phyloP scores from a whole-genome alignment of 2,329 filamentous ascomycete species.

The Aspergillus pseudoviridinutans region DNA sequence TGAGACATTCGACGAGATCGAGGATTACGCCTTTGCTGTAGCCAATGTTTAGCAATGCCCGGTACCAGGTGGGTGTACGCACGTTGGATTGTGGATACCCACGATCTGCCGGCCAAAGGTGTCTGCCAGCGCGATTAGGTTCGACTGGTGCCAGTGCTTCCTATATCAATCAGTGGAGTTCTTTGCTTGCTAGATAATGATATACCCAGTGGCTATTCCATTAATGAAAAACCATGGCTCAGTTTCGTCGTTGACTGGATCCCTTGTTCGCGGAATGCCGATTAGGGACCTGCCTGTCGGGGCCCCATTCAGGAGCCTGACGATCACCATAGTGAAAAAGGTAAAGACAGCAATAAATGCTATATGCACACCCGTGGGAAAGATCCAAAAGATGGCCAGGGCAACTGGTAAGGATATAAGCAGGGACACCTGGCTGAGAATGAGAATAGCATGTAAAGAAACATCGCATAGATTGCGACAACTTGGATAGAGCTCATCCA shows the following conservation, averaged over 20 bases:
- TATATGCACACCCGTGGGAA: background rate
- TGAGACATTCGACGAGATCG: constrained; percentile 2
- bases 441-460: background rate
- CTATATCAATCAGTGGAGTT: background rate
- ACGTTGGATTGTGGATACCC: constrained; percentile 5
- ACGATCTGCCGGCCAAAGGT: constrained; percentile 2
- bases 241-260: background rate
- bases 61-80: background rate
- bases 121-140: background rate
- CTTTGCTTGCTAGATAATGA: too few relatives aligned
- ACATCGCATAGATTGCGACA: background rate
- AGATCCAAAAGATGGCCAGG: background rate
- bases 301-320: background rate
- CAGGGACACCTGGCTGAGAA: background rate
- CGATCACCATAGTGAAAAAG: background rate
- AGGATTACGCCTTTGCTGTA: constrained; percentile 3
- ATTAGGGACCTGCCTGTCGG: background rate
- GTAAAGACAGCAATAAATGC: background rate
- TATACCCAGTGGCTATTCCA: constrained; percentile 2
- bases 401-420: background rate
- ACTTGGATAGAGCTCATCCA: constrained; percentile 1
- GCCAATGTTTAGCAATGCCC: background rate
- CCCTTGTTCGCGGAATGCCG: background rate
- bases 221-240: constrained; percentile 6
- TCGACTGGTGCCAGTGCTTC: constrained; percentile 1